Percentiles rank a stretch among this genome's conserved stretches.
phyloP scores from a whole-genome alignment of 371 early-diverging fungal species.

The Actinomucor elegans region DNA sequence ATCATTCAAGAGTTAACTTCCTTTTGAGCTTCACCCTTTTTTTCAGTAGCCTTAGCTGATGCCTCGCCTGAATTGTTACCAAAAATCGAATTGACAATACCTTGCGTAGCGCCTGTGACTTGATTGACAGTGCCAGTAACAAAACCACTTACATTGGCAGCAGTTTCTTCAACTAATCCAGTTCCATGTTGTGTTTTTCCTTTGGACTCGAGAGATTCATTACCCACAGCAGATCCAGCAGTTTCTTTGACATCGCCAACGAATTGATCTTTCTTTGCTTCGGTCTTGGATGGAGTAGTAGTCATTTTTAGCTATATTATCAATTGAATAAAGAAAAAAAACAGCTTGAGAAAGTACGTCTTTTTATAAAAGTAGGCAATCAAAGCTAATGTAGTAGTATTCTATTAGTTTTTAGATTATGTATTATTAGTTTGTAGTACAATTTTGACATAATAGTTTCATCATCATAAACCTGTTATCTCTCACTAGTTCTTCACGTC shows the following conservation, averaged over 20 bases:
- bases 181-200: slow-evolving; percentile 31
- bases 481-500: too few species aligned
- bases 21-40: slow-evolving; percentile 22
- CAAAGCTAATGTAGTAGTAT: too few species aligned
- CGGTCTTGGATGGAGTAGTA: slow-evolving; percentile 25
- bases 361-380: too few species aligned
- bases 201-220: slow-evolving; percentile 32
- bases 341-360: too few species aligned
- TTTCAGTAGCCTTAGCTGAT: slow-evolving; percentile 5
- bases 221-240: slow-evolving; percentile 35
- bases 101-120: slow-evolving; percentile 20
- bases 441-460: too few species aligned
- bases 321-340: too few species aligned
- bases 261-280: slow-evolving; percentile 30
- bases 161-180: slow-evolving; percentile 29
- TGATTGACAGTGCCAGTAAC: slow-evolving; percentile 19
- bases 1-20: slow-evolving; percentile 13
- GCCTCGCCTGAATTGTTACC: slow-evolving; percentile 18
- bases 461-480: too few species aligned
- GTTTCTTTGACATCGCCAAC: slow-evolving; percentile 43
- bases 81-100: slow-evolving; percentile 13
- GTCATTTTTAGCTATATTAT: too few species aligned
- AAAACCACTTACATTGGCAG: slow-evolving; percentile 19
- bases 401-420: too few species aligned
- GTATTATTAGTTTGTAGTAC: too few species aligned